phyloP scores from a whole-genome alignment of 768 basidiomycete species.

The Boletus rubropictus region DNA sequence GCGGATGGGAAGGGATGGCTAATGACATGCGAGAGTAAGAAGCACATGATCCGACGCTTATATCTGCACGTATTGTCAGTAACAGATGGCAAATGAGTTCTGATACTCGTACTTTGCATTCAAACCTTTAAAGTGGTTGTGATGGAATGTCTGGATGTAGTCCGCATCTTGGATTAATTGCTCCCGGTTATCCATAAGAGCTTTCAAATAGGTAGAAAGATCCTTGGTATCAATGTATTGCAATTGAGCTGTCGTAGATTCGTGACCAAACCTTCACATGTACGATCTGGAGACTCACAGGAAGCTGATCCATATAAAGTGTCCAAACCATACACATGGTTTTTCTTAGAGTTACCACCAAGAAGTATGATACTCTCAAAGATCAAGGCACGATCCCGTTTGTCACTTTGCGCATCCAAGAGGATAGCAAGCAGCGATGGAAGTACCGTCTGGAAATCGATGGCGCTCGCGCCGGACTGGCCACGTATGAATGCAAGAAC shows the following conservation, averaged over 20 bases:
- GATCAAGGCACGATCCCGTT: constrained; percentile 34
- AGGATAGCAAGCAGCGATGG: constrained; percentile 64
- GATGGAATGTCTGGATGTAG: constrained; percentile 57
- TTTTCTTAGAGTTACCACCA: constrained; percentile 34
- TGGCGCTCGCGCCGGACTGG: constrained; percentile 45
- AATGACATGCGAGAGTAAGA: constrained; percentile 72
- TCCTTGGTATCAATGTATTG: constrained; percentile 70
- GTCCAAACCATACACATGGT: constrained; percentile 66
- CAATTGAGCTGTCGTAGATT: constrained; percentile 36
- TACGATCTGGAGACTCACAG: constrained; percentile 35
- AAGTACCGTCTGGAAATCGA: constrained; percentile 79
- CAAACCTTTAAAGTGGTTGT: constrained; percentile 43
- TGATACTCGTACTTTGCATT: constrained; percentile 40
- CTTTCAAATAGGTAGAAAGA: constrained; percentile 50
- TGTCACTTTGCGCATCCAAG: constrained; percentile 23
- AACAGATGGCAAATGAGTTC: constrained; percentile 30
- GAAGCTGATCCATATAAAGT: constrained; percentile 60
- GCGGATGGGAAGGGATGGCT: constrained; percentile 45
- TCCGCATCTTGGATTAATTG: constrained; percentile 55
- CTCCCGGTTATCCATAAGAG: constrained; percentile 44
- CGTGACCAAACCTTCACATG: constrained; percentile 6
- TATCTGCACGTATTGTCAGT: constrained; percentile 40
- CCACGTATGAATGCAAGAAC: constrained; percentile 77
- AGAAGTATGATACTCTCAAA: constrained; percentile 52
- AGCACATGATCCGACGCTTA: constrained; percentile 68